Evolutionary conservation across 257 asterid genomes (phyloP).

Genomic region (Solanum tarijense): DNA sequence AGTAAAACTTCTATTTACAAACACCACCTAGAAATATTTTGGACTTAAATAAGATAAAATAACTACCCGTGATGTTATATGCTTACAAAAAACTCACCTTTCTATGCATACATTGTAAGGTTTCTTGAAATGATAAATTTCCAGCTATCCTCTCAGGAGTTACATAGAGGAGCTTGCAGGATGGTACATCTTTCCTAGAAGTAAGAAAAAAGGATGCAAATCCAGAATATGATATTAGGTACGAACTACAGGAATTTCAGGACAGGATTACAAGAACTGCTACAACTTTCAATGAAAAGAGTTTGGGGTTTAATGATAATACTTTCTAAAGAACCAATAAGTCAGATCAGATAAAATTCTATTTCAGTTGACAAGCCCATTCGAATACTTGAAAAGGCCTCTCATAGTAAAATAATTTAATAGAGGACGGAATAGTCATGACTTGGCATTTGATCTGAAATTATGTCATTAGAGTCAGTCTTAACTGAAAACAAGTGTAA

Average conservation of each 20-base stretch:
- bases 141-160: constrained; percentile 98
- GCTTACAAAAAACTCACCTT: constrained; percentile 38
- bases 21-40: background rate
- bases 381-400: background rate
- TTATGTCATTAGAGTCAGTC: background rate
- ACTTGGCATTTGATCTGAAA: background rate
- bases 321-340: background rate
- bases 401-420: background rate
- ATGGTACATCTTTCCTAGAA: constrained; percentile 77
- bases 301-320: background rate
- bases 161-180: constrained; percentile 90
- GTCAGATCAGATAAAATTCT: background rate
- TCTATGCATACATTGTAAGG: constrained; percentile 43
- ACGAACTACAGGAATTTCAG: background rate
- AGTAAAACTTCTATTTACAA: background rate
- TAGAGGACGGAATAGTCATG: background rate
- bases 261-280: background rate
- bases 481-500: background rate
- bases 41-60: background rate
- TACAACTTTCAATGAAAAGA: background rate
- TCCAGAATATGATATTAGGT: background rate
- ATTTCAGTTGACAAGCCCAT: background rate
- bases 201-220: background rate
- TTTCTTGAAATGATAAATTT: constrained; percentile 74
- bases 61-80: background rate